Percentiles rank a stretch among this genome's conserved stretches.
Evolutionary conservation across 306 rosid genomes (phyloP).

Genomic region (Vigna radiata): DNA sequence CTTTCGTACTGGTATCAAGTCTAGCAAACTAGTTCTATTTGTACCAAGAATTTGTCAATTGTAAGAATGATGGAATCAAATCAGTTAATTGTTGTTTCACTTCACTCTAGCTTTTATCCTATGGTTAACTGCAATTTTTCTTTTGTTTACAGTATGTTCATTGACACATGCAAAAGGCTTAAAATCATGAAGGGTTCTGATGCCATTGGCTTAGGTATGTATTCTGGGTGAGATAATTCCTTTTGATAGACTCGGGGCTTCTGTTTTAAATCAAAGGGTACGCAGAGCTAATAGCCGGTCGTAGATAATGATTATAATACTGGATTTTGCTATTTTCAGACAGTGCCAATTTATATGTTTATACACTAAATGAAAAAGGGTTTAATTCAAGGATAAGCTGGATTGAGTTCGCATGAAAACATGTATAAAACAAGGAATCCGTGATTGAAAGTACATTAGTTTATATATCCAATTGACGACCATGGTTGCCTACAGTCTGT

Average conservation of each 20-base stretch:
- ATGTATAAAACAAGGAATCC: conserved; percentile 7
- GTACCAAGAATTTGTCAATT: neutral
- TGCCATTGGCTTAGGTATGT: conserved; percentile 67
- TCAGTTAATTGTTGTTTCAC: neutral
- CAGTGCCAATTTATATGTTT: neutral
- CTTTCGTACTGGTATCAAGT: conserved; percentile 6
- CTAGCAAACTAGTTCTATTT: neutral
- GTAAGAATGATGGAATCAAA: neutral
- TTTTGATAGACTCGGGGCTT: conserved; percentile 26
- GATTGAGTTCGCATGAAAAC: conserved; percentile 17
- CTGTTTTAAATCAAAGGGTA: neutral
- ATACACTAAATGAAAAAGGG: neutral
- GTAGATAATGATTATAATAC: neutral
- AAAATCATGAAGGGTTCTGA: conserved; percentile 62
- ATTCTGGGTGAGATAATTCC: conserved; percentile 18
- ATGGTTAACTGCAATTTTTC: conserved; percentile 27
- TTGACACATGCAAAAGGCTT: conserved; percentile 55
- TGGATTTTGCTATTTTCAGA: neutral
- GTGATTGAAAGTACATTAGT: conserved; percentile 8
- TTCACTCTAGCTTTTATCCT: conserved; percentile 22
- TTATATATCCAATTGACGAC: neutral
- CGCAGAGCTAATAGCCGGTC: neutral
- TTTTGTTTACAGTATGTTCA: conserved; percentile 61
- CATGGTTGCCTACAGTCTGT: conserved; percentile 11
- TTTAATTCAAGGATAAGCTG: conserved; percentile 19